Base-by-base conservation (phyloP, 2,329 filamentous ascomycete species). In the Talaromyces sp. region DNA sequence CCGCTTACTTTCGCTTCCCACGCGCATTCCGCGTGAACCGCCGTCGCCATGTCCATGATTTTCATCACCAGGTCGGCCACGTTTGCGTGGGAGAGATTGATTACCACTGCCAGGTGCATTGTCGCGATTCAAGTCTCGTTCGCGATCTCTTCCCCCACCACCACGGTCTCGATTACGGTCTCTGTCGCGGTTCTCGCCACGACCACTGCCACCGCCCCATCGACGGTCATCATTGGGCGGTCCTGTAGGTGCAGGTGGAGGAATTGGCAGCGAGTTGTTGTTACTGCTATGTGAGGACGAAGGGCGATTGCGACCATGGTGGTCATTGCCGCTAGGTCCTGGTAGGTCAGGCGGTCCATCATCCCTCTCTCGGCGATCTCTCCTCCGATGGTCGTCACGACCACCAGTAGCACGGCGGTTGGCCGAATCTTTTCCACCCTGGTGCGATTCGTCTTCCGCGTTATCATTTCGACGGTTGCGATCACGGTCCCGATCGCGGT, bases 1-100 rank as follows among this genome's bases (percentile, higher is more conserved):
- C 50, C 78, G 75, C 68, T 81, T 81, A 67, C 70, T 79, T 14
- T 81, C 78, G 63, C 73, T 73, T 14, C 76, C 75, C 68, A 74
- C 74, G n/a, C 78, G 71, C 64, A 72, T 73, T n/a, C 77, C 78
- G 45, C 76, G 73, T 39, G 78, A 72, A 16, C 70, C 70, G 43
- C 71, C 65, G 16, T 74, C 72, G 35, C 68, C 71, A 47, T 70
- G 71, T 59, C 69, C 71, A 41, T 69, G 69, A 50, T 74, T 74
- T 4, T 77, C 75, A 19, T 72, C 73, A 57, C 76, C 77, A 19
- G 73, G 72, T 48, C 76, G 74, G 62, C 75, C 74, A 61, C 77
- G 76, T 65, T 79, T 79, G 62, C 76, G 75, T 62, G 75, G 75
- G 59, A 69, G 68, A 3, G 68, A 69, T 35, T 72, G 69, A 37